Percentiles rank a stretch among this genome's conserved stretches.
Evolutionary conservation across 352 stramenopile species (phyloP).

Genomic region (Blastocystis hominis): DNA sequence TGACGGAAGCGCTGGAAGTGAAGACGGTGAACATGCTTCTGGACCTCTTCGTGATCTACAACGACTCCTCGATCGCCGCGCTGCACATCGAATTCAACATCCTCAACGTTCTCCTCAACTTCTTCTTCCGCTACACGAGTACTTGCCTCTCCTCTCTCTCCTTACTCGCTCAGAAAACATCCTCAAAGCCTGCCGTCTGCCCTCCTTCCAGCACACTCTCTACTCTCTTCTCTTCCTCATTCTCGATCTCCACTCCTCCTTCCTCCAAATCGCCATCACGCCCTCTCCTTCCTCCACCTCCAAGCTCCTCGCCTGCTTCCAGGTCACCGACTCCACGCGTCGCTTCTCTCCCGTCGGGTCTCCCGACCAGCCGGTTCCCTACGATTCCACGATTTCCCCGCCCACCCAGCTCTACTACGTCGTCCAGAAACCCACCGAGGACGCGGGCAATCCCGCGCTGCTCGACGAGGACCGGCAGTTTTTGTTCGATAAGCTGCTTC

Average conservation of each 20-base stretch:
- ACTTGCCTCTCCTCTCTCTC: background rate
- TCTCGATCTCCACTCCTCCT: background rate
- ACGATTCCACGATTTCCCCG: background rate
- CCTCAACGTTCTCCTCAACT: background rate
- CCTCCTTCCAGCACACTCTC: background rate
- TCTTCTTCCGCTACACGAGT: conserved; percentile 30
- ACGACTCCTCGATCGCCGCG: background rate
- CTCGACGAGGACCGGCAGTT: background rate
- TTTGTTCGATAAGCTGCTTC: background rate
- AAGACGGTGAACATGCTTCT: background rate
- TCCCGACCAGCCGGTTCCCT: background rate
- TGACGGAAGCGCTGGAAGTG: background rate
- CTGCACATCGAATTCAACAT: background rate
- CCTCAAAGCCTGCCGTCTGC: background rate
- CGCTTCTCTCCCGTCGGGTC: background rate
- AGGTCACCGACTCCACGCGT: background rate
- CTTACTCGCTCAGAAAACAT: background rate
- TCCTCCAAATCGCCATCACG: background rate
- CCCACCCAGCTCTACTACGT: no score
- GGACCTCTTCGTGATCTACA: background rate
- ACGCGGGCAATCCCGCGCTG: no score
- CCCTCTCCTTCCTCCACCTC: background rate
- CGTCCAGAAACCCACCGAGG: no score
- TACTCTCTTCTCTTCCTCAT: background rate
- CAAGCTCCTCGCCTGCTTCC: background rate